Evolutionary conservation across 1,284 basidiomycete genomes (phyloP), one percentile per base, ranked within the genome.

Genomic region (Cryptococcus sp.): DNA sequence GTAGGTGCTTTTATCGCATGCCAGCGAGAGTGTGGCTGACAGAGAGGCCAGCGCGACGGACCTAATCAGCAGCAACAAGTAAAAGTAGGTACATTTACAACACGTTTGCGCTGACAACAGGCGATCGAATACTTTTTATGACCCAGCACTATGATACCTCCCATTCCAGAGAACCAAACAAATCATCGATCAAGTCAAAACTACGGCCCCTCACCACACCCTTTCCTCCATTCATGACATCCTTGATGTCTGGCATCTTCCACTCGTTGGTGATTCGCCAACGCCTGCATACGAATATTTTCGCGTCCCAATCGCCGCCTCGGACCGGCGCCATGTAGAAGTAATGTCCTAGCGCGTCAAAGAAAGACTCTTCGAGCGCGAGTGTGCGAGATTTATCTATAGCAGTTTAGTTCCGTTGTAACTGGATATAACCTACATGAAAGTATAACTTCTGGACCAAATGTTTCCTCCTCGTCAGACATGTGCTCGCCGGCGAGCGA

Each of bases 91-190:
- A 23, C 27, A 39, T 22, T 10, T 35, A 41, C 15, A 48, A 23
- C 25, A 30, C 20, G 25, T 17, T 23, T 43, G 17, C 19, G 39
- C 54, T 56, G 51, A 57, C 55, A 52, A 51, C 61, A 74, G 69
- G 66, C 73, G 43, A 75, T 76, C 61, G 75, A 76, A 55, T 77
- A 77, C 62, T 77, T 77, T 54, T 65, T 77, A 60, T 75, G 68
- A 58, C 50, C 50, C 53, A 39, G 57, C 59, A 54, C 40, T 58
- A 61, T 47, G 20, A 51, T 52, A 54, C 43, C 48, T 69, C 65
- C 68, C 67, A 73, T 58, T 77, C 74, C 22, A 77, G 50, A 5
- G 65, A 57, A 23, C 64, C 69, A 46, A 73, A 75, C 22, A 77
- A 46, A 53, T 70, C 65, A 51, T 77, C 74, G 17, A 70, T 64